phyloP scores from a whole-genome alignment of 768 basidiomycete species.

The Lentinula detonsa region DNA sequence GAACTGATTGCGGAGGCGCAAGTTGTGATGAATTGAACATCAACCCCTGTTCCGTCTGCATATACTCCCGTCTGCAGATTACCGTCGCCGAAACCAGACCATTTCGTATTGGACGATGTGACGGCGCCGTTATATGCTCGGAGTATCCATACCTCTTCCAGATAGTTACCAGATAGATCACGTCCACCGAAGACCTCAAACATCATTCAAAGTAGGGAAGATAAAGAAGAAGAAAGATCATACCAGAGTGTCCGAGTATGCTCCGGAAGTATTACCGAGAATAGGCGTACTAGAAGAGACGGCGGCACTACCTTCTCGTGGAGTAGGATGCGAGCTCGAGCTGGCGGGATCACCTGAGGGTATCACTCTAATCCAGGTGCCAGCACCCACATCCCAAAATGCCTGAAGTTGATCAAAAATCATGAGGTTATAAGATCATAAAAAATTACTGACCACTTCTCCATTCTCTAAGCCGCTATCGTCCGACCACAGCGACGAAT shows the following conservation, averaged over 20 bases:
- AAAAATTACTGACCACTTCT: conserved; percentile 54
- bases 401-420: conserved; percentile 30
- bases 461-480: conserved; percentile 52
- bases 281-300: conserved; percentile 48
- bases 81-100: conserved; percentile 65
- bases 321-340: conserved; percentile 44
- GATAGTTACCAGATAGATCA: conserved; percentile 57
- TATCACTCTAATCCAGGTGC: conserved; percentile 65
- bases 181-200: conserved; percentile 65
- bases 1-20: conserved; percentile 44
- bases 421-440: background rate
- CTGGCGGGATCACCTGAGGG: conserved; percentile 71
- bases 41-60: conserved; percentile 66
- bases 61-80: conserved; percentile 52
- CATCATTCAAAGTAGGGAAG: background rate
- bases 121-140: conserved; percentile 63
- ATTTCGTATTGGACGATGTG: conserved; percentile 45
- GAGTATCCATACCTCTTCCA: conserved; percentile 75
- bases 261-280: conserved; percentile 44
- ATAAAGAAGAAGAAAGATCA: background rate
- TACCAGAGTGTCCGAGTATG: conserved; percentile 61
- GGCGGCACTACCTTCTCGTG: conserved; percentile 67
- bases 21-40: conserved; percentile 46
- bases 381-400: conserved; percentile 54
- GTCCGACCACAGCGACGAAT: conserved; percentile 64